Percentiles rank a stretch among this genome's conserved stretches.
These are phyloP conservation scores for Saccharomyces hybrid DNA, from an alignment of 1,139 yeast genomes.

Conservation along the genomic window DNA sequence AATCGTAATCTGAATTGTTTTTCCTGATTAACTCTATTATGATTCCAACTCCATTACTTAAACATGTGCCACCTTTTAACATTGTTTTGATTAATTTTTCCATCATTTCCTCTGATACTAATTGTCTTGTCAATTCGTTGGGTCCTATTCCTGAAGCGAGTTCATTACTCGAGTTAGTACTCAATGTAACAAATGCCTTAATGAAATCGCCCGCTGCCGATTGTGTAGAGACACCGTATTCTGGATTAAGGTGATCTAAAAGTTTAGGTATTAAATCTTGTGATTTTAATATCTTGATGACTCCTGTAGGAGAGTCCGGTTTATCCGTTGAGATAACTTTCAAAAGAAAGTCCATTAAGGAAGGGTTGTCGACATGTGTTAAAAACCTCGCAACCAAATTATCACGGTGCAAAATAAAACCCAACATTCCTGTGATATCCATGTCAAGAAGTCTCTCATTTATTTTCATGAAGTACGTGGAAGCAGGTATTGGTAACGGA, in stretches of 20 bases:
- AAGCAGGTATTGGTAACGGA: slow-evolving; percentile 65
- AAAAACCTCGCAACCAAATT: slow-evolving; percentile 47
- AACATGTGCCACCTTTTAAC: slow-evolving; percentile 84
- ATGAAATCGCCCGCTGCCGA: slow-evolving; percentile 92
- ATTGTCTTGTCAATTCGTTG: slow-evolving; percentile 83
- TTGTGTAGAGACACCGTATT: slow-evolving; percentile 56
- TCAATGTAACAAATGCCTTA: slow-evolving; percentile 85
- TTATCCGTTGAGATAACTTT: slow-evolving; percentile 58
- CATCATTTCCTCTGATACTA: slow-evolving; percentile 68
- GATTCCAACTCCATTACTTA: slow-evolving; percentile 93
- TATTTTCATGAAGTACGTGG: slow-evolving; percentile 86
- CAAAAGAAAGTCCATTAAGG: slow-evolving; percentile 66
- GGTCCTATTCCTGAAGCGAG: slow-evolving; percentile 87
- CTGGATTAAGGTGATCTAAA: slow-evolving; percentile 43
- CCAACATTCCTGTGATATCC: slow-evolving; percentile 77
- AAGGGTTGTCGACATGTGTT: slow-evolving; percentile 49
- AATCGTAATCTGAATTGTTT: slow-evolving; percentile 91
- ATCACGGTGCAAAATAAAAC: slow-evolving; percentile 44
- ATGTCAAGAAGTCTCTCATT: slow-evolving; percentile 87
- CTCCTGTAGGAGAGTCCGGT: slow-evolving; percentile 56
- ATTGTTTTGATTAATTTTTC: slow-evolving; percentile 61
- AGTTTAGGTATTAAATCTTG: slow-evolving; percentile 48
- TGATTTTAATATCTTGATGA: slow-evolving; percentile 43
- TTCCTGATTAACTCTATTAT: slow-evolving; percentile 91
- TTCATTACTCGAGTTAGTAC: slow-evolving; percentile 76